Percentiles rank a stretch among this genome's conserved stretches.
phyloP scores from a whole-genome alignment of 1,284 basidiomycete species.

The Cutaneotrichosporon spelunceum region DNA sequence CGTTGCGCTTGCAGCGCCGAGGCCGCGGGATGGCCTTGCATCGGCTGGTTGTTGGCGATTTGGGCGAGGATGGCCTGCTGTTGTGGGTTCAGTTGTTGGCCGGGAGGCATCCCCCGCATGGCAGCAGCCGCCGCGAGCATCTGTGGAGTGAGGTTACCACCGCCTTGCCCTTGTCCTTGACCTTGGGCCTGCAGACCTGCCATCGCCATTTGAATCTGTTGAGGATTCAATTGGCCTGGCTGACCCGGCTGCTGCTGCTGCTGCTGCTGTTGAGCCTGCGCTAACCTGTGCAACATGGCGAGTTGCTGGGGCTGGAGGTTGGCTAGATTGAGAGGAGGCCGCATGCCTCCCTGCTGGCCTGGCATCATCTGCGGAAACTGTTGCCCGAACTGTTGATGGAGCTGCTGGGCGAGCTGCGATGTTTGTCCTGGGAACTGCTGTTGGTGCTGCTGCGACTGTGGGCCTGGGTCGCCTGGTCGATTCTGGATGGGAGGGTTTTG shows the following conservation, averaged over 20 bases:
- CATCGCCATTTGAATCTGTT: constrained; percentile 38
- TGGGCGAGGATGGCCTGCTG: constrained; percentile 13
- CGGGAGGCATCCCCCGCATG: constrained; percentile 19
- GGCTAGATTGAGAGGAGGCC: constrained; percentile 21
- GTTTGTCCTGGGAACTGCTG: background rate
- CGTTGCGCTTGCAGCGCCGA: constrained; percentile 20
- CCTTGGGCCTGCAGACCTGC: constrained; percentile 19
- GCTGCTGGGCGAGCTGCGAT: constrained; percentile 9
- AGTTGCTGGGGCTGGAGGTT: constrained; percentile 33
- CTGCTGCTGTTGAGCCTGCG: constrained; percentile 14
- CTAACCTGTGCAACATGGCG: constrained; percentile 33
- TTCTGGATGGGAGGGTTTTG: constrained; percentile 10
- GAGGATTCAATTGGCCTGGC: constrained; percentile 24
- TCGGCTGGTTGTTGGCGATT: constrained; percentile 6
- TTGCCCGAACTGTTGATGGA: constrained; percentile 19
- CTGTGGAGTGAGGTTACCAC: constrained; percentile 18
- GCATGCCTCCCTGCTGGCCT: constrained; percentile 8
- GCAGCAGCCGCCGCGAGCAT: constrained; percentile 23
- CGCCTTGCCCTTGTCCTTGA: constrained; percentile 13
- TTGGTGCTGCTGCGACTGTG: constrained; percentile 13
- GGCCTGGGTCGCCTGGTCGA: constrained; percentile 22
- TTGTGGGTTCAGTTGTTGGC: constrained; percentile 20
- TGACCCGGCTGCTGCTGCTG: constrained; percentile 4
- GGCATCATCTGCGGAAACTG: constrained; percentile 13
- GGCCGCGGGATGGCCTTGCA: constrained; percentile 5